These are phyloP conservation scores for Backusella australiensis DNA, from an alignment of 192 early-diverging fungal genomes.

Conservation along the genomic window DNA sequence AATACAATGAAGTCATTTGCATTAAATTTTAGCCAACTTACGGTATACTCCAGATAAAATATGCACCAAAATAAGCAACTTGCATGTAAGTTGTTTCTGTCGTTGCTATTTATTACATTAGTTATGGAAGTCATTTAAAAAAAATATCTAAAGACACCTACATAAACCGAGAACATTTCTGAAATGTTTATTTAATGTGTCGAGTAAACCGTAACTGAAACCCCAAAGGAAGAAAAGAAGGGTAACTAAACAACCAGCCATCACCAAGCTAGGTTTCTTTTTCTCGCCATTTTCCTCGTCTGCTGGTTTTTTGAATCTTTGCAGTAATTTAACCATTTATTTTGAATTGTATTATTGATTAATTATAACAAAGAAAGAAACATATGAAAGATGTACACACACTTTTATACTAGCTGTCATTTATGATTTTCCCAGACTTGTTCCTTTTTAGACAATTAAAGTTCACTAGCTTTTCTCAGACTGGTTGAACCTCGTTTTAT, in stretches of 20 bases:
- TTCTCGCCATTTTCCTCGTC: neutral
- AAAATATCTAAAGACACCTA: neutral
- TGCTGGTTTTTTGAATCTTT: neutral
- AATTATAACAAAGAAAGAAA: neutral
- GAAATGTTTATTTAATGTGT: constrained; percentile 37
- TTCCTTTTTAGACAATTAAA: neutral
- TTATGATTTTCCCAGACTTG: constrained; percentile 3
- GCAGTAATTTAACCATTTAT: constrained; percentile 3
- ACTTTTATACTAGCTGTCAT: constrained; percentile 8
- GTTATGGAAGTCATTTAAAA: neutral
- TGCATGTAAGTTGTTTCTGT: constrained; percentile 35
- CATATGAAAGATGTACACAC: neutral
- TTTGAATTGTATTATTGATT: neutral
- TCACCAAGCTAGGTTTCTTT: constrained; percentile 12
- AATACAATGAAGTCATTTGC: neutral
- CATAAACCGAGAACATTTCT: constrained; percentile 25
- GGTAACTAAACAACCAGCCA: constrained; percentile 25
- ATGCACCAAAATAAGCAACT: constrained; percentile 40
- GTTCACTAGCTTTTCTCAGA: constrained; percentile 4
- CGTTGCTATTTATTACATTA: constrained; percentile 7
- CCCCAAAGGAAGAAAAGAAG: constrained; percentile 38
- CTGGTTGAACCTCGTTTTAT: neutral
- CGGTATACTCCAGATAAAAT: constrained; percentile 33
- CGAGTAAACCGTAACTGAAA: constrained; percentile 32
- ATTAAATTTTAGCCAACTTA: constrained; percentile 11